phyloP scores from a whole-genome alignment of 2,329 filamentous ascomycete genomes.

The Fusarium sterilihyphosum region DNA sequence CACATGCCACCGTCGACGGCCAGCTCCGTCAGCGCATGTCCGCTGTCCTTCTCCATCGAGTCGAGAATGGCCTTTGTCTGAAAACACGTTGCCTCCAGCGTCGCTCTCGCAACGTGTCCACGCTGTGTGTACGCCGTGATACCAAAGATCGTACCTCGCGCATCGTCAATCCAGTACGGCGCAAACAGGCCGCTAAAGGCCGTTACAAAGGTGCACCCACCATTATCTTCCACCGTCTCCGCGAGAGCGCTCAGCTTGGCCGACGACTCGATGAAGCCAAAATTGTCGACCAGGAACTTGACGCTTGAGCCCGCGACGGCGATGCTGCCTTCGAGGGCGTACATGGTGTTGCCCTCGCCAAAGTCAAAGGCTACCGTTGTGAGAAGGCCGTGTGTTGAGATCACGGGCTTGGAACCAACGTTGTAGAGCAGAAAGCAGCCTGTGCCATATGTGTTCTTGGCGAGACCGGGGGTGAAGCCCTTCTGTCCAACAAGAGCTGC shows the following conservation, averaged over 20 bases:
- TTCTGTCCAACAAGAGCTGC: slow-evolving; percentile 83
- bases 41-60: slow-evolving; percentile 83
- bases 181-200: slow-evolving; percentile 85
- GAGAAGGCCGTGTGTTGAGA: slow-evolving; percentile 79
- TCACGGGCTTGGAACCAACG: slow-evolving; percentile 80
- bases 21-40: slow-evolving; percentile 76
- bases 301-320: slow-evolving; percentile 81
- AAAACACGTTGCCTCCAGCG: slow-evolving; percentile 83
- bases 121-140: slow-evolving; percentile 81
- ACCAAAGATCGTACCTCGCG: slow-evolving; percentile 81
- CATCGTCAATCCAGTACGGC: slow-evolving; percentile 87
- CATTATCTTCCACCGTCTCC: slow-evolving; percentile 70
- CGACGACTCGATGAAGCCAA: slow-evolving; percentile 63
- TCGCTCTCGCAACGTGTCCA: slow-evolving; percentile 82
- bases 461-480: slow-evolving; percentile 77
- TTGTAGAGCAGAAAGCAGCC: slow-evolving; percentile 89
- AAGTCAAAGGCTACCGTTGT: slow-evolving; percentile 84
- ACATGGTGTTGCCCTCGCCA: slow-evolving; percentile 72
- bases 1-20: slow-evolving; percentile 87
- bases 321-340: slow-evolving; percentile 81
- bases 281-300: slow-evolving; percentile 71
- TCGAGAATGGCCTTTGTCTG: slow-evolving; percentile 85
- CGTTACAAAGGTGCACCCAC: slow-evolving; percentile 80
- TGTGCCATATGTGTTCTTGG: slow-evolving; percentile 89
- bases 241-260: slow-evolving; percentile 58